phyloP scores from a whole-genome alignment of 2,329 filamentous ascomycete species.

The Trichoderma lentiforme region DNA sequence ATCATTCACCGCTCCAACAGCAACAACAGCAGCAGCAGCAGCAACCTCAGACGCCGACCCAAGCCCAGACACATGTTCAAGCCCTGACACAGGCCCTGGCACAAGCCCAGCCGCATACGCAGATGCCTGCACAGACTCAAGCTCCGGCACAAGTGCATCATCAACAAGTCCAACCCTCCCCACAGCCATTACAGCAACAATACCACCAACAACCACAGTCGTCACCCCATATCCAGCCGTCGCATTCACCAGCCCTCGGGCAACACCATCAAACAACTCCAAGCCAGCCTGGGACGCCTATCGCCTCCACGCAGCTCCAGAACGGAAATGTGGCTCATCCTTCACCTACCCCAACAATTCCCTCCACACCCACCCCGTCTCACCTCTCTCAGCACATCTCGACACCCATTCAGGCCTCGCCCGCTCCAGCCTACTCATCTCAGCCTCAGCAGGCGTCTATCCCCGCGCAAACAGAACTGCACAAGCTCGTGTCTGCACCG shows the following conservation, averaged over 20 bases:
- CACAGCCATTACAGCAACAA: conserved; percentile 10
- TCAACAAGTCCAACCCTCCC: neutral
- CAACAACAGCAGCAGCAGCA: neutral
- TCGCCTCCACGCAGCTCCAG: conserved; percentile 3
- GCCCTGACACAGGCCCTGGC: neutral
- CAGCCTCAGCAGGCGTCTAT: conserved; percentile 14
- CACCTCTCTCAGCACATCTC: conserved; percentile 6
- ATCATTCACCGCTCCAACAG: conserved; percentile 9
- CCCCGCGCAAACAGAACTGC: conserved; percentile 11
- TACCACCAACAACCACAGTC: neutral
- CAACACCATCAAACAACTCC: conserved; percentile 11
- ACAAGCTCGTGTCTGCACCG: conserved; percentile 23
- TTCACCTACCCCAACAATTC: conserved; percentile 10
- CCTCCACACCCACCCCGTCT: conserved; percentile 16
- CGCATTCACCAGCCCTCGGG: neutral
- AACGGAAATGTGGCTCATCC: neutral
- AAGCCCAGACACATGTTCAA: conserved; percentile 24
- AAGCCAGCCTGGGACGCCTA: conserved; percentile 13
- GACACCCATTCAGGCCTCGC: conserved; percentile 7
- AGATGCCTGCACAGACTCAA: conserved; percentile 22
- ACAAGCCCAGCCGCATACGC: conserved; percentile 20
- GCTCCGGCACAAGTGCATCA: conserved; percentile 12
- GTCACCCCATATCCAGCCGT: neutral
- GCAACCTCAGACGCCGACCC: conserved; percentile 27
- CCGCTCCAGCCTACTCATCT: conserved; percentile 22